Conservation (phyloP, 1,139 yeast genomes). For the Lodderomyces oxycetoniae region DNA sequence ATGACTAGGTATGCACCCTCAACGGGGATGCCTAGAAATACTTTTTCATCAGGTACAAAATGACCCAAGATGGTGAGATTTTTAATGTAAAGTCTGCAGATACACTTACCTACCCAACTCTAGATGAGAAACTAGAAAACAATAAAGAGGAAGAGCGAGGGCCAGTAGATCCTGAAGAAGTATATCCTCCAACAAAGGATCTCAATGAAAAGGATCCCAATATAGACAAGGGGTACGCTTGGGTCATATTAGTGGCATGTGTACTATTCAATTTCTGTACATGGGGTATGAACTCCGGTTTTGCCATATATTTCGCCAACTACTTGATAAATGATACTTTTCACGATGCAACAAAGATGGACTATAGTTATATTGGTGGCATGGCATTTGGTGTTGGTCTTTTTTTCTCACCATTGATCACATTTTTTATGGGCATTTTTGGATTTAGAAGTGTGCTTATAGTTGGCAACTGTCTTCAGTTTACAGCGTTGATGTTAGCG, state of each 20-base stretch:
- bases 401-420: constrained; percentile 36
- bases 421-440: constrained; percentile 32
- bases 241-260: constrained; percentile 41
- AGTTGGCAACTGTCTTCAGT: constrained; percentile 45
- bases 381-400: constrained; percentile 33
- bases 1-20: no score
- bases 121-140: neutral
- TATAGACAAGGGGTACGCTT: constrained; percentile 46
- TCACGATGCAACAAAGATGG: constrained; percentile 38
- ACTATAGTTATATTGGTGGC: constrained; percentile 41
- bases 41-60: no score
- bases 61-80: no score
- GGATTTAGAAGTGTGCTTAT: constrained; percentile 37
- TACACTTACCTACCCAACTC: no score
- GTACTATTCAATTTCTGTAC: constrained; percentile 42
- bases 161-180: constrained; percentile 3
- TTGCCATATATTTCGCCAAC: constrained; percentile 48
- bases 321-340: constrained; percentile 34
- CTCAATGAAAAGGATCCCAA: constrained; percentile 7
- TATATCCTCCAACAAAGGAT: constrained; percentile 5
- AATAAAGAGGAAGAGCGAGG: neutral
- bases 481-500: constrained; percentile 50
- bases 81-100: no score
- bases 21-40: no score
- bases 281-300: constrained; percentile 48